phyloP scores from a whole-genome alignment of 2,329 filamentous ascomycete species.

The Podosphaera fusca region DNA sequence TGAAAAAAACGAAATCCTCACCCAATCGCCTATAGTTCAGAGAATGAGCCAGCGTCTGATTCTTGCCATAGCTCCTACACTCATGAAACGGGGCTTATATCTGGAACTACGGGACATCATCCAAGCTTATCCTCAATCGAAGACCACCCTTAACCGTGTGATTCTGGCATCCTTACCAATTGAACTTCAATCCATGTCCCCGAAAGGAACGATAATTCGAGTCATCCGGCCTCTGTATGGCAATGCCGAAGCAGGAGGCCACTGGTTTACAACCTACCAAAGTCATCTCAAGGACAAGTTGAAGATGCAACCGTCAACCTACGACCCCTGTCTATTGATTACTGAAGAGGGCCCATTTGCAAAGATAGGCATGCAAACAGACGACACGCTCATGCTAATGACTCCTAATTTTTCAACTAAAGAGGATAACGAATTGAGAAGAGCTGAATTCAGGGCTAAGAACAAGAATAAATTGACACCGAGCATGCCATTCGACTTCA shows the following conservation, averaged over 20 bases:
- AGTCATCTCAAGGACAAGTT: not conserved
- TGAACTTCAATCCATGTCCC: not conserved
- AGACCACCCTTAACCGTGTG: not conserved
- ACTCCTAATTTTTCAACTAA: not conserved
- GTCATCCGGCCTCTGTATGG: constrained; percentile 1
- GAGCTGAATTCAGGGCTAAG: not conserved
- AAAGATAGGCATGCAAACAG: not conserved
- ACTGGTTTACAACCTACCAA: constrained; percentile 1
- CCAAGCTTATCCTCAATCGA: not conserved
- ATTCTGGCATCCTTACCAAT: not conserved
- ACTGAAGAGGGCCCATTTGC: not conserved
- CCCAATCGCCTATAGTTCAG: constrained; percentile 4
- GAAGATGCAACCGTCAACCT: not conserved
- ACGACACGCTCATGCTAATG: not conserved
- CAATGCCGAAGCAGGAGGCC: not conserved
- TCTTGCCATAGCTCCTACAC: not conserved
- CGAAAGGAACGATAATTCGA: not conserved
- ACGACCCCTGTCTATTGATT: constrained; percentile 1
- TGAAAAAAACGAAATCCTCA: constrained; percentile 3
- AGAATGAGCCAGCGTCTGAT: constrained; percentile 1
- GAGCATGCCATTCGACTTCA: not conserved
- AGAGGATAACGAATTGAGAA: not conserved
- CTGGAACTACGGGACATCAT: constrained; percentile 1
- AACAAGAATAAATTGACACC: not conserved
- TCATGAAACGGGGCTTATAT: not conserved